These are phyloP conservation scores for Durio zibethinus DNA, from an alignment of 345 rosid genomes.

Conservation along the genomic window DNA sequence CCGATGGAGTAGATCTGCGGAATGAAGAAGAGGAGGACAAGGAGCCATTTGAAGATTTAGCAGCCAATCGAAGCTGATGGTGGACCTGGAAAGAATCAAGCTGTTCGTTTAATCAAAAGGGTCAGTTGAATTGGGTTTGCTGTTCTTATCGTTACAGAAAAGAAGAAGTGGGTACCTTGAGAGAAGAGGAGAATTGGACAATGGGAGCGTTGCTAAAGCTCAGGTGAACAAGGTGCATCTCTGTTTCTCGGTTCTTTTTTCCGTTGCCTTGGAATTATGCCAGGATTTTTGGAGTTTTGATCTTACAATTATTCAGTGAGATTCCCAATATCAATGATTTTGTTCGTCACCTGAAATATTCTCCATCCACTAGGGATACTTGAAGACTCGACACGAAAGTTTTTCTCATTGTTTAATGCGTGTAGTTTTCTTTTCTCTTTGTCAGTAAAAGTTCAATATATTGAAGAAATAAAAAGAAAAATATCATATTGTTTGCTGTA, in stretches of 20 bases:
- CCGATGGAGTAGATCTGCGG: slow-evolving; percentile 5
- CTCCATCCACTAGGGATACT: background rate
- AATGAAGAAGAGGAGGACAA: background rate
- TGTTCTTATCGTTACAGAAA: background rate
- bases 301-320: background rate
- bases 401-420: background rate
- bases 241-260: background rate
- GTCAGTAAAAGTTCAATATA: background rate
- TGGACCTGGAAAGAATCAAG: slow-evolving; percentile 12
- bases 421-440: background rate
- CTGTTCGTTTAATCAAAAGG: background rate
- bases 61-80: background rate
- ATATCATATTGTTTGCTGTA: too few relatives aligned
- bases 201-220: background rate
- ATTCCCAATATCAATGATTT: too few relatives aligned
- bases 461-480: background rate
- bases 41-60: background rate
- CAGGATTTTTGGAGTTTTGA: background rate
- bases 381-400: too few relatives aligned
- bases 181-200: background rate
- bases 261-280: background rate
- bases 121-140: background rate
- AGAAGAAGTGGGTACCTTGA: slow-evolving; percentile 13
- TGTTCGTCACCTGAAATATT: background rate
- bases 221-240: background rate